Evolutionary conservation across 73 alveolate genomes (phyloP), one percentile per base, ranked within the genome.

Genomic region (Paramecium primaurelia): DNA sequence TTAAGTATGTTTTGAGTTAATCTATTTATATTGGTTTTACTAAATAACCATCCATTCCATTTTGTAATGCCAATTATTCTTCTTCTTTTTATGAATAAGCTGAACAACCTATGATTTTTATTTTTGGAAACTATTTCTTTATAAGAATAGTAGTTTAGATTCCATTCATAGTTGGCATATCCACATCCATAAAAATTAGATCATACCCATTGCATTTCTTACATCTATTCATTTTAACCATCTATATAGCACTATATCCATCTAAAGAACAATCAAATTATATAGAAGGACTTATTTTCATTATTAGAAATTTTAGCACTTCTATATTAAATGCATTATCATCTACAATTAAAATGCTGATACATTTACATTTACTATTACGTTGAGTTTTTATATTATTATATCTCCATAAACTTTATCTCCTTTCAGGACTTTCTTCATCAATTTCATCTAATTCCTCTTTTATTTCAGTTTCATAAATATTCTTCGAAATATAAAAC

Each of bases 251-350:
- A 25, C 25, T 80, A 8, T 20, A 25, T 5, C 77, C 91, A 80
- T 80, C 75, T 2, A 80, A 22, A 18, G 77, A 18, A 18, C 91
- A 80, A 40, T 80, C 77, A 47, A 45, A 20, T 10, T 25, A 16
- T n/a, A 42, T 18, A 9, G n/a, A 20, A 26, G 91, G 91, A 9
- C 18, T 26, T 26, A 80, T n/a, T 80, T 80, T 80, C 44, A 32
- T n/a, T 2, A 80, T 44, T 28, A 80, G 26, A 32, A 45, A 42
- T 36, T 80, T 80, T 4, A 80, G 58, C 49, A 49, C 91, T 8
- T 80, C 91, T 4, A 80, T 80, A 80, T 80, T 80, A 36, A 80
- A 80, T 20, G 91, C 91, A 80, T 80, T 80, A 22, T 80, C 91
- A 80, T 80, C 91, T 3, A 42, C 71, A 20, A 80, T 25, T 7